Base-by-base conservation (phyloP, 1,284 basidiomycete genomes). In the Ganoderma resinaceum region DNA sequence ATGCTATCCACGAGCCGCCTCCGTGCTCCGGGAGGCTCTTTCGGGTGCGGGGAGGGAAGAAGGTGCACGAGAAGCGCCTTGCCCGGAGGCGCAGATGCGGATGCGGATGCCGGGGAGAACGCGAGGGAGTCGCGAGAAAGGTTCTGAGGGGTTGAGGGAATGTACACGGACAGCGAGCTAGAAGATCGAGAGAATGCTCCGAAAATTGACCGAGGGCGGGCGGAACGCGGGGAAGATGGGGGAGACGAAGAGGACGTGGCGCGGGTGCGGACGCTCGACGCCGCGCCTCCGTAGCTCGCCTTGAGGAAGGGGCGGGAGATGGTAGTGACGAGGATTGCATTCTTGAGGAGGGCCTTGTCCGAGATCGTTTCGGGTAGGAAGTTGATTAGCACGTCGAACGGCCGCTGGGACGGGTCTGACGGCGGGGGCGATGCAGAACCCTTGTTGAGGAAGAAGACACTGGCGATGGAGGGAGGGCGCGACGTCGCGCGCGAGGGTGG, bases 341-440 rank as follows among this genome's bases (percentile, higher is more conserved):
- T 79, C 73, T 82, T 83, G 26, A 85, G 76, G n/a, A 82, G 66
- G 1, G 78, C 73, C 63, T 81, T 81, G 70, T 83, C 80, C 1
- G 80, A 70, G 26, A 79, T 68, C 35, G 75, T 68, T 7, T 70
- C 58, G 4, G 83, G 81, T 33, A 84, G 73, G 75, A 81, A 83
- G 66, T 84, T 81, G 66, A 85, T 64, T 18, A 85, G 72, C 1
- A 74, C 80, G 65, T 85, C 83, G 66, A 85, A 82, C 0, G 83
- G 79, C 4, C 81, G 77, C 64, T 82, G 80, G 16, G 77, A 72
- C 2, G 79, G 77, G 62, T 82, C 80, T 18, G 76, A 66, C 9
- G 74, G 62, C 0, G 80, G 76, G 2, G 79, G 66, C 12, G 60
- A 67, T 3, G 49, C 35, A 46, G 37, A 57, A 20, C 67, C 66